Evolutionary conservation across 1,284 basidiomycete genomes (phyloP), one percentile per base, ranked within the genome.

Genomic region (Porodaedalea pini): DNA sequence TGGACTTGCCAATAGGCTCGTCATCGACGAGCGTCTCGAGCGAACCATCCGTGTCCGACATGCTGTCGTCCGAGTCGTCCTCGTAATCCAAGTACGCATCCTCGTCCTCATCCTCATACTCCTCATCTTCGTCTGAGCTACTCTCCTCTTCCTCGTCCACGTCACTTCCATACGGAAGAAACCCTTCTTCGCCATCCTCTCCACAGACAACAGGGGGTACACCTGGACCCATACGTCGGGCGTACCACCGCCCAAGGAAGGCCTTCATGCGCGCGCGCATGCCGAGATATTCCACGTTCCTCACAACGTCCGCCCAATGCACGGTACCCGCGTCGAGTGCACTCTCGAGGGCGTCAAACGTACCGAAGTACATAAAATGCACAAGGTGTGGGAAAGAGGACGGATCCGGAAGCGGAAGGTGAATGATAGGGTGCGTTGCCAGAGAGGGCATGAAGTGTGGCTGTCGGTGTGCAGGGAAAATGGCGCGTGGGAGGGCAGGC

Each of bases 311-410:
- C 60, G 88, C 85, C 89, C 88, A 91, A 44, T 80, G 79, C 51
- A 89, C 75, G 51, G 73, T 68, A n/a, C 83, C 81, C 17, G 74
- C 69, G 58, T 79, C 75, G 19, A 91, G 78, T 39, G 77, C 81
- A 36, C 81, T 73, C 63, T 82, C 78, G 63, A 91, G 85, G 58
- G 75, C 75, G 41, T 72, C 69, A 15, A 81, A 82, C 51, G 77
- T 73, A 31, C 86, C 88, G 68, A 86, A 88, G 71, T 91, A 90
- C 77, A 90, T 84, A 81, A 86, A 91, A 65, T 88, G 83, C 61
- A 88, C 72, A 63, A 91, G 78, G 23, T 84, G 74, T 41, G 83
- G 83, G 68, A 91, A 81, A 8, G 87, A 90, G 0, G 78, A 71
- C 0, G 86, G 83, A 66, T 91, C 87, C 13, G 88, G 89, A 7